Conservation (phyloP, 148 eudicot species). For the Arctostaphylos glauca region DNA sequence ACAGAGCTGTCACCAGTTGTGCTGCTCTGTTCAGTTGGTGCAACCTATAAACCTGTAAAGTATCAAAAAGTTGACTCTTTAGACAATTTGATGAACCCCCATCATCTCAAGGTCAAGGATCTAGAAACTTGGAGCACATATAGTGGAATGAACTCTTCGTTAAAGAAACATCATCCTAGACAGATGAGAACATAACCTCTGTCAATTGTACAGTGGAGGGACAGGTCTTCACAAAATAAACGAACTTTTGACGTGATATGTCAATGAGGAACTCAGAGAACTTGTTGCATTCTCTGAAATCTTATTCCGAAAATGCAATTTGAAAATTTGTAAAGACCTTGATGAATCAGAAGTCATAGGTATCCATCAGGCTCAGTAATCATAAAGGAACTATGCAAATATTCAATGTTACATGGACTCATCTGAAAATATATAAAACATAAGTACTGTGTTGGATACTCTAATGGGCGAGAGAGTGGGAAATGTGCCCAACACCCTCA, state of each 20-base stretch:
- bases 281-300: neutral
- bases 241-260: neutral
- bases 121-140: neutral
- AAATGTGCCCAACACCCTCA: neutral
- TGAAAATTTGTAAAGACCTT: neutral
- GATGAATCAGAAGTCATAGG: neutral
- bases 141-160: neutral
- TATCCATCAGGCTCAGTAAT: neutral
- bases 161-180: neutral
- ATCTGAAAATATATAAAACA: neutral
- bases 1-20: slow-evolving; percentile 91
- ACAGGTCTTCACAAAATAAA: slow-evolving; percentile 8
- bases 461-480: neutral
- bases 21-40: slow-evolving; percentile 98
- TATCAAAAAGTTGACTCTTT: neutral
- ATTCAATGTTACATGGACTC: neutral
- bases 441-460: neutral
- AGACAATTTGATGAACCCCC: neutral
- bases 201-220: neutral
- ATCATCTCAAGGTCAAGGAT: neutral
- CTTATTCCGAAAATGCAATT: neutral
- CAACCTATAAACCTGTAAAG: slow-evolving; percentile 75
- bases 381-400: neutral
- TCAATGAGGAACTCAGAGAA: neutral
- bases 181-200: neutral